These are phyloP conservation scores for Rosellinia necatrix DNA, from an alignment of 2,329 filamentous ascomycete genomes.

Conservation along the genomic window DNA sequence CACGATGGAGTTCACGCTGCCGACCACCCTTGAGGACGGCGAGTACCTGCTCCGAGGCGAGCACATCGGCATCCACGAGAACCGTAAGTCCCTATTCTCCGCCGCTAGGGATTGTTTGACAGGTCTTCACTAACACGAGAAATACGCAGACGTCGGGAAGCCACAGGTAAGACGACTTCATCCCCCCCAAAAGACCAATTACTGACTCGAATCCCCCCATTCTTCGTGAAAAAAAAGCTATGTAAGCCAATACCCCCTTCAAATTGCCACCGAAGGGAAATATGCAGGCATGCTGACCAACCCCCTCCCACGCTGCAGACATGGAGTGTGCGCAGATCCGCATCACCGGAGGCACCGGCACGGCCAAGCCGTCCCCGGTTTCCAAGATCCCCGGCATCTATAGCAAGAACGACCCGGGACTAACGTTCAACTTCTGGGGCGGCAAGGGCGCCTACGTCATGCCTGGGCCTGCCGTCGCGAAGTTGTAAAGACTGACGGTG, in stretches of 20 bases:
- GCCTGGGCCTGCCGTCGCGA: constrained; percentile 34
- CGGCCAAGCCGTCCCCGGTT: constrained; percentile 30
- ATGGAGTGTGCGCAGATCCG: constrained; percentile 37
- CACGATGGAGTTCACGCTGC: constrained; percentile 49
- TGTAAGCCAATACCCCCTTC: constrained; percentile 9
- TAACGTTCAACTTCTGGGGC: constrained; percentile 37
- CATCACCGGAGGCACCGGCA: constrained; percentile 31
- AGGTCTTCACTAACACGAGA: constrained; percentile 15
- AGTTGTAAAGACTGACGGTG: constrained; percentile 3
- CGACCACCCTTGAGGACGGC: constrained; percentile 46
- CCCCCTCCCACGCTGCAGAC: no score
- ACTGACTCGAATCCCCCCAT: no score
- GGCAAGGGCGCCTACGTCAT: constrained; percentile 33
- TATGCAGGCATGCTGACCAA: constrained; percentile 4
- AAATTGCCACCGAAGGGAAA: no score
- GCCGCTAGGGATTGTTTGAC: not conserved
- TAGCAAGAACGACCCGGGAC: constrained; percentile 30
- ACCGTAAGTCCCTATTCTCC: constrained; percentile 26
- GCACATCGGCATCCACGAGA: constrained; percentile 52
- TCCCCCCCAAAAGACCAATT: no score
- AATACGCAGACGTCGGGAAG: constrained; percentile 37
- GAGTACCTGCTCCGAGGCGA: constrained; percentile 52
- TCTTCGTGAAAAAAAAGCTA: constrained; percentile 7
- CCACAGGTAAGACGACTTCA: constrained; percentile 34
- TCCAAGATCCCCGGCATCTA: constrained; percentile 49